A percentile compares a stretch with the other conserved stretches of the same genome.
phyloP scores from a whole-genome alignment of 371 early-diverging fungal genomes.

The Mortierella sp. region DNA sequence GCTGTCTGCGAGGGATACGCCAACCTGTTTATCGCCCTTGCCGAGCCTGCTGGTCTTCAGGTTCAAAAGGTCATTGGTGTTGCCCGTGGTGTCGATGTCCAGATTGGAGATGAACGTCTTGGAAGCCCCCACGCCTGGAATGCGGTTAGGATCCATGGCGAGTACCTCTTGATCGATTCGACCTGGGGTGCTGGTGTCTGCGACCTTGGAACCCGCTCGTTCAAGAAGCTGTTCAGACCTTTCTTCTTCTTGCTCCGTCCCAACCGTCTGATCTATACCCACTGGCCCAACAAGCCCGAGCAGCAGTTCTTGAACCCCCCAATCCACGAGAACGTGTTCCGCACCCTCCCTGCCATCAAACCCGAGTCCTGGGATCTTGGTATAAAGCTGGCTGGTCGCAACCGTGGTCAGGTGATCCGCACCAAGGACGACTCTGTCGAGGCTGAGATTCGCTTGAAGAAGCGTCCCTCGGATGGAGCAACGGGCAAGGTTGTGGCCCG shows the following conservation, averaged over 20 bases:
- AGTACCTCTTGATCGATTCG: slow-evolving; percentile 62
- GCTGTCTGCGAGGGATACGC: slow-evolving; percentile 65
- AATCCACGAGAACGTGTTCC: slow-evolving; percentile 46
- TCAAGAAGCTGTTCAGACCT: slow-evolving; percentile 57
- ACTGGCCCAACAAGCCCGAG: slow-evolving; percentile 58
- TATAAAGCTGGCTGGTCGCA: slow-evolving; percentile 40
- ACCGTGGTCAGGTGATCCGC: slow-evolving; percentile 40
- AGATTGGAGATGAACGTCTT: slow-evolving; percentile 45
- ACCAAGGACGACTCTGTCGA: slow-evolving; percentile 47
- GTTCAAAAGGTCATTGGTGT: slow-evolving; percentile 56
- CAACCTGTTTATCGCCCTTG: slow-evolving; percentile 59
- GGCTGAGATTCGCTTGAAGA: slow-evolving; percentile 52
- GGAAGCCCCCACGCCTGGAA: slow-evolving; percentile 64
- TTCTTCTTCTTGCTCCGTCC: slow-evolving; percentile 64
- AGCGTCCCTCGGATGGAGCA: slow-evolving; percentile 44
- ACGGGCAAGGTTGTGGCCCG: slow-evolving; percentile 54
- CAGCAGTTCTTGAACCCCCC: slow-evolving; percentile 62
- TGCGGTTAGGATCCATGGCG: slow-evolving; percentile 57
- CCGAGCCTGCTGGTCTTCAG: slow-evolving; percentile 53
- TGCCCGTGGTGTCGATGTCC: slow-evolving; percentile 60
- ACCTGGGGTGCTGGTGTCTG: slow-evolving; percentile 65
- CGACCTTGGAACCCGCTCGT: slow-evolving; percentile 40
- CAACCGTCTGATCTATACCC: slow-evolving; percentile 59
- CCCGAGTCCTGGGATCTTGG: slow-evolving; percentile 54
- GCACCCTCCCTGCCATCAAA: slow-evolving; percentile 53